These are phyloP conservation scores for Boletus subparvulus DNA, from an alignment of 768 basidiomycete genomes.

Conservation along the genomic window DNA sequence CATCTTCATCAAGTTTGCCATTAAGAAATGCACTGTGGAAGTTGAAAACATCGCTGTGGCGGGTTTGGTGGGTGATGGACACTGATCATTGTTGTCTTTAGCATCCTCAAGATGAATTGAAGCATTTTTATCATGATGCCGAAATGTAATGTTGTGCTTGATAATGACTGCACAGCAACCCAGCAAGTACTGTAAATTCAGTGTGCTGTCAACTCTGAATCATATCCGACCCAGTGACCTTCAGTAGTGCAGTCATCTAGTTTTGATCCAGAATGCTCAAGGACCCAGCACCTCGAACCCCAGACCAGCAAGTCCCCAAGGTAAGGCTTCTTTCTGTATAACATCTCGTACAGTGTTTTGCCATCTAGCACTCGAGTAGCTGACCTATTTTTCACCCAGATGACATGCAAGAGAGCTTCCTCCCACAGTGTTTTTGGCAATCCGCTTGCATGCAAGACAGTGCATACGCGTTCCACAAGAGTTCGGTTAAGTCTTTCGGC, in stretches of 20 bases:
- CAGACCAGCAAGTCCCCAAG: constrained; percentile 14
- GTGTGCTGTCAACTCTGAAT: constrained; percentile 32
- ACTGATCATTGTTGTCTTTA: no score
- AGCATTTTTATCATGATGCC: no score
- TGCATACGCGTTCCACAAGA: neutral
- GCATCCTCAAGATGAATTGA: no score
- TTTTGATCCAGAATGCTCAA: constrained; percentile 21
- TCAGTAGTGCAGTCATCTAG: constrained; percentile 26
- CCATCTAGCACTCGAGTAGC: no score
- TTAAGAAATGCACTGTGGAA: no score
- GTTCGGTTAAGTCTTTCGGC: neutral
- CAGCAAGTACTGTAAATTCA: constrained; percentile 35
- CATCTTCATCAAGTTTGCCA: no score
- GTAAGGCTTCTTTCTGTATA: no score
- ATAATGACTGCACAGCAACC: constrained; percentile 2
- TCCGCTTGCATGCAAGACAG: neutral
- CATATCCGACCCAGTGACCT: constrained; percentile 38
- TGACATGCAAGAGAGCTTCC: neutral
- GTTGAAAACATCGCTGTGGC: no score
- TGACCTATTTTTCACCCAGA: no score
- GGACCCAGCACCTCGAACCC: constrained; percentile 26
- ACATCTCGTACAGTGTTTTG: no score
- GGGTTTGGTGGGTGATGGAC: no score
- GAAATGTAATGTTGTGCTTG: neutral
- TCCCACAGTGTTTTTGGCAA: neutral